These are phyloP conservation scores for Syzygium malaccense DNA, from an alignment of 441 rosid species.

Conservation along the genomic window DNA sequence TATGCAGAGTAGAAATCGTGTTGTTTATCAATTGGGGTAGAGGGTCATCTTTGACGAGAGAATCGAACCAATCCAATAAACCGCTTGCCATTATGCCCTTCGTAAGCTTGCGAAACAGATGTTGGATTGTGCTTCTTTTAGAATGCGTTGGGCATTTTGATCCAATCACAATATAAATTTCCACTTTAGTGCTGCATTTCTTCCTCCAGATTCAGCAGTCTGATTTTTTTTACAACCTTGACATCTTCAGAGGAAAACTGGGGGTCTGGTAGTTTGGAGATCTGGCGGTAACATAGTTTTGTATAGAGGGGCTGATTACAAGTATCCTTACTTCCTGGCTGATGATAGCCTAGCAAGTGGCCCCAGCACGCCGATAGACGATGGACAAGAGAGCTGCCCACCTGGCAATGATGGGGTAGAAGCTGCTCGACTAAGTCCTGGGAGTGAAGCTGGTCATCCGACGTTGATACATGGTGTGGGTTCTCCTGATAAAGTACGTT, in stretches of 20 bases:
- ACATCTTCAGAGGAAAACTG: constrained; percentile 72
- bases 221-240: constrained; percentile 11
- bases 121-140: not conserved
- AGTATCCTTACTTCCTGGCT: constrained; percentile 71
- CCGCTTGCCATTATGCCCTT: not conserved
- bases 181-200: not conserved
- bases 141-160: not conserved
- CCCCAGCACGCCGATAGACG: constrained; percentile 15
- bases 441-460: constrained; percentile 21
- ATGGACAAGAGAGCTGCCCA: constrained; percentile 17
- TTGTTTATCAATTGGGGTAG: not conserved
- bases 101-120: not conserved
- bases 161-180: not conserved
- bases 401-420: constrained; percentile 10
- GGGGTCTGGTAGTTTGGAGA: constrained; percentile 96
- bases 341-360: constrained; percentile 20
- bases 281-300: constrained; percentile 78
- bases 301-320: constrained; percentile 79
- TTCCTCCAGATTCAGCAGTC: not conserved
- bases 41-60: not conserved
- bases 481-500: constrained; percentile 65
- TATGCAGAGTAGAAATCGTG: not conserved
- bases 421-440: constrained; percentile 15
- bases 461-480: constrained; percentile 63
- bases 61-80: not conserved